A percentile compares a stretch with the other conserved stretches of the same genome.
These are phyloP conservation scores for Ogataea pignaliae DNA, from an alignment of 805 yeast genomes.

Conservation along the genomic window DNA sequence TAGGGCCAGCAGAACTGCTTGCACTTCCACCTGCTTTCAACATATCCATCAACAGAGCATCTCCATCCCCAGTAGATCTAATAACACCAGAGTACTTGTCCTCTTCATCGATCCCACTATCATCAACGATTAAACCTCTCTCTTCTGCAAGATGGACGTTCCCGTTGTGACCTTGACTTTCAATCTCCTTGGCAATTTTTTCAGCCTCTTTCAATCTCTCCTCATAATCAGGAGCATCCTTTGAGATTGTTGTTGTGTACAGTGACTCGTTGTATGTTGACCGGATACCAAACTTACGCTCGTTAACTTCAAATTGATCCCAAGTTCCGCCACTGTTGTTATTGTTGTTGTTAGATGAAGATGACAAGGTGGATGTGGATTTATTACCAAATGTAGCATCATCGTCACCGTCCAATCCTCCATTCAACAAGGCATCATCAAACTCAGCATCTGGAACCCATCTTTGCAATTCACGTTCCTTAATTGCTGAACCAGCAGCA, in stretches of 20 bases:
- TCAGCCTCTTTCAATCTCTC: constrained; percentile 68
- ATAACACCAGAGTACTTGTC: constrained; percentile 93
- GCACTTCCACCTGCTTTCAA: constrained; percentile 13
- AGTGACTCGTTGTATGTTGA: constrained; percentile 80
- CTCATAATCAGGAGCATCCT: constrained; percentile 65
- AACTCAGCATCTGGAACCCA: constrained; percentile 72
- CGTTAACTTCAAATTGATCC: constrained; percentile 96
- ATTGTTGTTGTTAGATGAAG: background rate
- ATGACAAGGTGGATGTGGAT: too few relatives aligned
- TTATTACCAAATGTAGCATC: background rate
- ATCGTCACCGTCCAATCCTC: constrained; percentile 34
- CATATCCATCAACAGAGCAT: constrained; percentile 26
- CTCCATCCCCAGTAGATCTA: constrained; percentile 36
- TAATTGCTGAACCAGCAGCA: constrained; percentile 35
- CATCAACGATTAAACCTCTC: constrained; percentile 74
- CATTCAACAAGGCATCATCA: constrained; percentile 16
- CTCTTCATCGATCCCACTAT: constrained; percentile 89
- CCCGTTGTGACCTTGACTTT: constrained; percentile 54
- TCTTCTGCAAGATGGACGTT: constrained; percentile 89
- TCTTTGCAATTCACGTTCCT: constrained; percentile 70
- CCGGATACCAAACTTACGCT: constrained; percentile 81
- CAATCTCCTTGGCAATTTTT: constrained; percentile 78
- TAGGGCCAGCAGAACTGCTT: too few relatives aligned
- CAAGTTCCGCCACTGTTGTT: constrained; percentile 37
- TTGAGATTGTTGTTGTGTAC: constrained; percentile 77